phyloP scores from a whole-genome alignment of 345 rosid genomes.

The Camelina sativa region DNA sequence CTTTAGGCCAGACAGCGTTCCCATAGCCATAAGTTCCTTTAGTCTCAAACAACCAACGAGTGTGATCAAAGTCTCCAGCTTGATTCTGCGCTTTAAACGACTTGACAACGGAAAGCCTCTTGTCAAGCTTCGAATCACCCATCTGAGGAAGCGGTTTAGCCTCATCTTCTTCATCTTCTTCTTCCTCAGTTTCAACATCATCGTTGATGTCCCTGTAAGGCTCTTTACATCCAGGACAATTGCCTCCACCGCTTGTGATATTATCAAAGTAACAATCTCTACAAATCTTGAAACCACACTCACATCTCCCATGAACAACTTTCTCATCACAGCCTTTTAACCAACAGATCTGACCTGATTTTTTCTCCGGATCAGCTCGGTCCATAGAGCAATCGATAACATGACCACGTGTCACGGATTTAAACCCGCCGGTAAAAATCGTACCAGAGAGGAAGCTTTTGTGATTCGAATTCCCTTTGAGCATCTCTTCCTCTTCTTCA shows the following conservation, averaged over 20 bases:
- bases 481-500: conserved; percentile 28
- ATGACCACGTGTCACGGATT: conserved; percentile 74
- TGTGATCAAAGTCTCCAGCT: conserved; percentile 72
- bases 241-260: conserved; percentile 59
- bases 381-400: conserved; percentile 64
- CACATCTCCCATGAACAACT: conserved; percentile 59
- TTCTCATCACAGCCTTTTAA: conserved; percentile 78
- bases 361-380: conserved; percentile 46
- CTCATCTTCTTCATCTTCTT: conserved; percentile 63
- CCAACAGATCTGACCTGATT: conserved; percentile 54
- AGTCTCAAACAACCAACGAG: conserved; percentile 82
- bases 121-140: conserved; percentile 61
- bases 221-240: conserved; percentile 82
- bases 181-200: conserved; percentile 43
- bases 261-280: conserved; percentile 71
- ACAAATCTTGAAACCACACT: conserved; percentile 72
- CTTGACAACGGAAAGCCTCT: conserved; percentile 72
- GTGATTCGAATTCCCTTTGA: conserved; percentile 43
- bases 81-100: conserved; percentile 70
- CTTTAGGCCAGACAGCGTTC: conserved; percentile 84
- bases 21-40: conserved; percentile 86
- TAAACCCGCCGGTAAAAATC: conserved; percentile 70
- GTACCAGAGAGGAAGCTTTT: conserved; percentile 62
- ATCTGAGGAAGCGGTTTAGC: conserved; percentile 71
- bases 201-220: conserved; percentile 60